phyloP scores from a whole-genome alignment of 495 filamentous ascomycete genomes.

The Neurospora sp. region DNA sequence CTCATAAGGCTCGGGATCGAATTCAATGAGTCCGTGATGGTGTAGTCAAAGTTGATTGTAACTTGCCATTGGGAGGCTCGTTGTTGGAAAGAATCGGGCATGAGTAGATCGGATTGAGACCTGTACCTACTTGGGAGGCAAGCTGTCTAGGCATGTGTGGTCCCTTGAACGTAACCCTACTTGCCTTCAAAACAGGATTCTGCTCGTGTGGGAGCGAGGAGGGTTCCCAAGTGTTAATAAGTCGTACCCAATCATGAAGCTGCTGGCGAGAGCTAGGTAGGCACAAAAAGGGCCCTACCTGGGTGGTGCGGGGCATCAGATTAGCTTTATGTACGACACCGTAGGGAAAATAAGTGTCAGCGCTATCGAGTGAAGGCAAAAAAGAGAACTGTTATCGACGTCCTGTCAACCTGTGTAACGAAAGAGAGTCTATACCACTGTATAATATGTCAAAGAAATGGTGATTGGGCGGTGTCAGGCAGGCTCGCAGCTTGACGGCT shows the following conservation, averaged over 20 bases:
- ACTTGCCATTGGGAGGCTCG: neutral
- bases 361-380: neutral
- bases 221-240: neutral
- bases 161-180: neutral
- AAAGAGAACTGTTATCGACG: neutral
- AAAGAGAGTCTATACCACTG: neutral
- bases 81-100: neutral
- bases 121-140: neutral
- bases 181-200: neutral
- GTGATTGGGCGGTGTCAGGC: neutral
- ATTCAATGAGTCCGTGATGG: neutral
- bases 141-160: neutral
- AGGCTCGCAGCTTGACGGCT: neutral
- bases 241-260: neutral
- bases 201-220: neutral
- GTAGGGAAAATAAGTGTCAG: neutral
- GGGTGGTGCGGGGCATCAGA: neutral
- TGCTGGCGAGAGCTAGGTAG: neutral
- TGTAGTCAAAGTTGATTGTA: neutral
- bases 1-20: neutral
- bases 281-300: neutral
- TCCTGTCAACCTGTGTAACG: neutral
- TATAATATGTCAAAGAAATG: neutral
- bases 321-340: neutral
- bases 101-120: neutral